phyloP scores from a whole-genome alignment of 768 basidiomycete species.

The Gloeopeniophorella convolvens region DNA sequence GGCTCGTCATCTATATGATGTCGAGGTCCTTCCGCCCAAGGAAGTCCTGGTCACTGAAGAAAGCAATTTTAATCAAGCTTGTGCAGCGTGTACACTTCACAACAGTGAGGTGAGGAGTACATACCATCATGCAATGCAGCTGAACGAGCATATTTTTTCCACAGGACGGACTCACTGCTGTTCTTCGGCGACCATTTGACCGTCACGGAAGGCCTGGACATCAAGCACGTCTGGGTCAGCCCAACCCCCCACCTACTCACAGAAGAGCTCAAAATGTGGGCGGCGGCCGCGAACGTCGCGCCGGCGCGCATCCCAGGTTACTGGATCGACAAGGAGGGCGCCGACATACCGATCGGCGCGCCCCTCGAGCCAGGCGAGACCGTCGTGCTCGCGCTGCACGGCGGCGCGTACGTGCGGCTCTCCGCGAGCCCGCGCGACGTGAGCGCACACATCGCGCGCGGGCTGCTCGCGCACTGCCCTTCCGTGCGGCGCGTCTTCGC shows the following conservation, averaged over 20 bases:
- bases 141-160: not conserved
- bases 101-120: not conserved
- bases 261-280: conserved; percentile 12
- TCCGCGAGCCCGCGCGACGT: conserved; percentile 51
- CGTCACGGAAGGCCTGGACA: conserved; percentile 5
- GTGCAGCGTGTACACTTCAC: not conserved
- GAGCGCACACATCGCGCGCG: conserved; percentile 35
- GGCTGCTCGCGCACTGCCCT: conserved; percentile 18
- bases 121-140: not conserved
- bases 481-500: conserved; percentile 47
- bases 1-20: conserved; percentile 6
- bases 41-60: conserved; percentile 6
- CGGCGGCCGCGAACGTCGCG: conserved; percentile 3
- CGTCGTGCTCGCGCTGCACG: conserved; percentile 57
- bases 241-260: conserved; percentile 16
- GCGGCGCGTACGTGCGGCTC: conserved; percentile 48
- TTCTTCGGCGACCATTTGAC: conserved; percentile 14
- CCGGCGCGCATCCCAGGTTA: conserved; percentile 15
- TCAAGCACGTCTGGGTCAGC: conserved; percentile 20
- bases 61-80: conserved; percentile 4
- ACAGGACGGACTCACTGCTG: conserved; percentile 8
- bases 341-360: conserved; percentile 23
- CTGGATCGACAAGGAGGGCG: conserved; percentile 13
- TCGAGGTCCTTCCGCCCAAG: conserved; percentile 4
- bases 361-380: conserved; percentile 45